These are phyloP conservation scores for Apiospora saccharicola DNA, from an alignment of 2,329 filamentous ascomycete genomes.

Conservation along the genomic window DNA sequence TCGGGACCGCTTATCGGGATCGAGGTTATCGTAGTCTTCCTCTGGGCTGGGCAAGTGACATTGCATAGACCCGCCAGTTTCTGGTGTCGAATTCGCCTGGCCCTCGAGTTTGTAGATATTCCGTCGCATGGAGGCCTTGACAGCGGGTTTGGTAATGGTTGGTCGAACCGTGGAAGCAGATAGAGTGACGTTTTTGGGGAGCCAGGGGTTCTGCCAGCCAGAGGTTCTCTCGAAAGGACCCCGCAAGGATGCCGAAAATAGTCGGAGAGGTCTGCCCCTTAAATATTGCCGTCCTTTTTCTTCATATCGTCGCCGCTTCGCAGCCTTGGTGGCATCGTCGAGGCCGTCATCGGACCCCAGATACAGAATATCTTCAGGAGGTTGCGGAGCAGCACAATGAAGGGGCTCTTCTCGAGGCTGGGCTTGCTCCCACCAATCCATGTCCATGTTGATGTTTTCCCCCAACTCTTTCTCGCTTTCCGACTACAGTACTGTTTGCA, in stretches of 20 bases:
- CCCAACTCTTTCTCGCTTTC: neutral
- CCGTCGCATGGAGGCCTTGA: conserved; percentile 27
- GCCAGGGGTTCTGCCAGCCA: conserved; percentile 63
- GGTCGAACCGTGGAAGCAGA: conserved; percentile 23
- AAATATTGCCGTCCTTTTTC: conserved; percentile 65
- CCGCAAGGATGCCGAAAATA: conserved; percentile 66
- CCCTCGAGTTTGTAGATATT: conserved; percentile 24
- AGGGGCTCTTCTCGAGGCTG: conserved; percentile 48
- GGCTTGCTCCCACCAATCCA: conserved; percentile 19
- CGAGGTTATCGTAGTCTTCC: conserved; percentile 26
- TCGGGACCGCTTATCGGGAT: conserved; percentile 32
- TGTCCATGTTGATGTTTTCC: conserved; percentile 7
- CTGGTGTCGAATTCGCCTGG: conserved; percentile 27
- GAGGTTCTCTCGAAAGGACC: conserved; percentile 65
- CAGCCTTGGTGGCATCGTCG: conserved; percentile 53
- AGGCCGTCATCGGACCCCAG: conserved; percentile 65
- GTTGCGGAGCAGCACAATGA: conserved; percentile 52
- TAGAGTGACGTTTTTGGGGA: conserved; percentile 36
- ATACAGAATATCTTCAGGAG: conserved; percentile 57
- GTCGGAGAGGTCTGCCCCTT: conserved; percentile 59
- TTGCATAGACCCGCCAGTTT: conserved; percentile 37
- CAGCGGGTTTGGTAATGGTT: conserved; percentile 25
- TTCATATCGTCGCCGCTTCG: conserved; percentile 65
- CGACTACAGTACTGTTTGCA: neutral
- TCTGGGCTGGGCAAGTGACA: conserved; percentile 51